These are phyloP conservation scores for Bruguiera parviflora DNA, from an alignment of 345 rosid genomes.

Conservation along the genomic window DNA sequence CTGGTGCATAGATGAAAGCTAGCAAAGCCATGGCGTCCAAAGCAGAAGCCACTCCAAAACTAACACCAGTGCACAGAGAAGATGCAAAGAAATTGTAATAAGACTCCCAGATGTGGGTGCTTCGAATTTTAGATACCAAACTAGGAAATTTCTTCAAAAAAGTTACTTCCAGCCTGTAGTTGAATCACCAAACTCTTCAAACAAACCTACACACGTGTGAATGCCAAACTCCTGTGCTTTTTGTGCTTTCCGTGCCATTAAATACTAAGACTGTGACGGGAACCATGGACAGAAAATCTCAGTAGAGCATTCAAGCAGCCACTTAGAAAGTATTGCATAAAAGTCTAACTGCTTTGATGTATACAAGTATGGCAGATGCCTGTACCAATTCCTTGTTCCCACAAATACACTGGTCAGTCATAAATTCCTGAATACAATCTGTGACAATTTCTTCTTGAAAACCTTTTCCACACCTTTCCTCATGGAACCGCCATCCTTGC, in stretches of 20 bases:
- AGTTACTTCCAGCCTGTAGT: conserved; percentile 69
- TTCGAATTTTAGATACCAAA: conserved; percentile 1
- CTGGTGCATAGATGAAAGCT: conserved; percentile 50
- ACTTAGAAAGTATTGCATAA: conserved; percentile 10
- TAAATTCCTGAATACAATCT: conserved; percentile 51
- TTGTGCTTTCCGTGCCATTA: conserved; percentile 67
- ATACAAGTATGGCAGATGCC: conserved; percentile 32
- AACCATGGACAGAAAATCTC: conserved; percentile 63
- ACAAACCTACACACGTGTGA: conserved; percentile 48
- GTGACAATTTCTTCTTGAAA: conserved; percentile 67
- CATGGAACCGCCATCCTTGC: conserved; percentile 53
- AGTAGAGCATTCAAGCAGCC: conserved; percentile 15
- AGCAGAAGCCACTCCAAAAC: conserved; percentile 67
- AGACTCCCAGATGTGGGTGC: not conserved
- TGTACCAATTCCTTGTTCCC: conserved; percentile 62
- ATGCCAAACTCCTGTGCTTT: conserved; percentile 65
- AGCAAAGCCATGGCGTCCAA: conserved; percentile 58
- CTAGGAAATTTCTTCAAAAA: not conserved
- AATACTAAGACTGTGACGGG: conserved; percentile 64
- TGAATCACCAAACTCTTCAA: conserved; percentile 61
- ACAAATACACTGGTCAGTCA: conserved; percentile 66
- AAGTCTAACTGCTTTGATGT: conserved; percentile 6
- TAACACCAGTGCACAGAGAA: conserved; percentile 67
- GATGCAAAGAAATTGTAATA: conserved; percentile 41
- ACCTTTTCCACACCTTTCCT: conserved; percentile 54